phyloP scores from a whole-genome alignment of 345 rosid species.

The Geranium rotundifolium region DNA sequence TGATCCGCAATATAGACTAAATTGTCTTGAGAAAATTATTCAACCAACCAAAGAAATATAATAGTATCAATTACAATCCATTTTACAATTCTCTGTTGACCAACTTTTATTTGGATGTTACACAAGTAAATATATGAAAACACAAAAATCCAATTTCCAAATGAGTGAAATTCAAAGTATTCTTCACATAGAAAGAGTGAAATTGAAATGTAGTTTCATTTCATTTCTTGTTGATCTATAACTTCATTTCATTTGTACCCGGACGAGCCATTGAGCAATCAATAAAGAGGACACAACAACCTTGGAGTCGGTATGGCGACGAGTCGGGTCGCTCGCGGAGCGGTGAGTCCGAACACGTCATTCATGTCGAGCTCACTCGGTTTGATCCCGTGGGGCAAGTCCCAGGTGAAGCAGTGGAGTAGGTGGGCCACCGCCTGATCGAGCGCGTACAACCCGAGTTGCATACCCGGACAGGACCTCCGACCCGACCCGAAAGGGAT shows the following conservation, averaged over 20 bases:
- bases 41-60: too few species aligned
- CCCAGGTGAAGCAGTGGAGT: constrained; percentile 73
- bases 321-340: constrained; percentile 63
- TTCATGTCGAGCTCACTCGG: constrained; percentile 75
- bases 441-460: constrained; percentile 70
- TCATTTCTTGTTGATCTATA: too few species aligned
- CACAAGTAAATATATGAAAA: not conserved
- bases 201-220: not conserved
- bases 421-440: constrained; percentile 63
- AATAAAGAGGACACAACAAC: constrained; percentile 35
- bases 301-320: constrained; percentile 51
- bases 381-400: constrained; percentile 80
- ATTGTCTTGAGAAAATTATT: too few species aligned
- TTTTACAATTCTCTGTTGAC: too few species aligned
- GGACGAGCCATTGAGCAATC: constrained; percentile 6
- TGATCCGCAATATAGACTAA: too few species aligned
- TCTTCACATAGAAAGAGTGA: not conserved
- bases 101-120: constrained; percentile 12
- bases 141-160: constrained; percentile 18
- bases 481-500: constrained; percentile 89
- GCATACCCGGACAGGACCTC: constrained; percentile 92
- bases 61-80: too few species aligned
- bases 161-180: not conserved
- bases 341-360: constrained; percentile 77
- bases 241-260: too few species aligned